Conservation (phyloP, 2,329 filamentous ascomycete species). For the Diaporthe sp. region DNA sequence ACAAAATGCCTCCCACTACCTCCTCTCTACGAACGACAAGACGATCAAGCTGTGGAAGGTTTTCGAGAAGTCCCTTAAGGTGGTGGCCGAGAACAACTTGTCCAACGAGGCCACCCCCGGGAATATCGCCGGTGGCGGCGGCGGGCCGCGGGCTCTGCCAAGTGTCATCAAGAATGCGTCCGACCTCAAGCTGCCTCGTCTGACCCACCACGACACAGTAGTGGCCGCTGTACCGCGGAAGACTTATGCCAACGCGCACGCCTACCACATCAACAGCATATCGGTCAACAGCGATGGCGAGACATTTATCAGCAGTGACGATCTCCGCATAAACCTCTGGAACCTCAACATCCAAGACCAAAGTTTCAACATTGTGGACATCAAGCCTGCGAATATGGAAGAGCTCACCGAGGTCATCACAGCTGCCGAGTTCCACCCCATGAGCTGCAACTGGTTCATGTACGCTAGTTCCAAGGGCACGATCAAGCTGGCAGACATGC, state of each 20-base stretch:
- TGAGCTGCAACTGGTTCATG: constrained; percentile 99
- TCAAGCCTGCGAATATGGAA: constrained; percentile 99
- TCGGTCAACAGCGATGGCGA: constrained; percentile 99
- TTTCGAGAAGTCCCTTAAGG: constrained; percentile 98
- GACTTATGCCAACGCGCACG: constrained; percentile 98
- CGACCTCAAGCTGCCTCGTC: constrained; percentile 91
- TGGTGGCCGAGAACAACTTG: constrained; percentile 98
- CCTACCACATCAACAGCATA: constrained; percentile 99
- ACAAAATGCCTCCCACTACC: constrained; percentile 98
- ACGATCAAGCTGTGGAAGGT: constrained; percentile 99
- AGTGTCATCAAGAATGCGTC: constrained; percentile 84
- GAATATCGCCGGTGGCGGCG: constrained; percentile 80
- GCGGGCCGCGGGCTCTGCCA: constrained; percentile 79
- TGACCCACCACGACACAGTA: constrained; percentile 98
- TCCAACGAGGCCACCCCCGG: constrained; percentile 92
- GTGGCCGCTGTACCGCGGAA: constrained; percentile 95
- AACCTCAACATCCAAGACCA: constrained; percentile 99
- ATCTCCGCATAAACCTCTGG: constrained; percentile 98
- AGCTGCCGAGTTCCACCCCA: constrained; percentile 95
- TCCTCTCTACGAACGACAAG: constrained; percentile 99
- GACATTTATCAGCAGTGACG: constrained; percentile 99
- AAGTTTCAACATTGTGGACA: constrained; percentile 99
- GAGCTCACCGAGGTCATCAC: constrained; percentile 99
- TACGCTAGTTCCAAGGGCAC: constrained; percentile 99
- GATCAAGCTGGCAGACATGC: constrained; percentile 99